Evolutionary conservation across 768 basidiomycete genomes (phyloP), one percentile per base, ranked within the genome.

Genomic region (Dacryopinax spathularia): DNA sequence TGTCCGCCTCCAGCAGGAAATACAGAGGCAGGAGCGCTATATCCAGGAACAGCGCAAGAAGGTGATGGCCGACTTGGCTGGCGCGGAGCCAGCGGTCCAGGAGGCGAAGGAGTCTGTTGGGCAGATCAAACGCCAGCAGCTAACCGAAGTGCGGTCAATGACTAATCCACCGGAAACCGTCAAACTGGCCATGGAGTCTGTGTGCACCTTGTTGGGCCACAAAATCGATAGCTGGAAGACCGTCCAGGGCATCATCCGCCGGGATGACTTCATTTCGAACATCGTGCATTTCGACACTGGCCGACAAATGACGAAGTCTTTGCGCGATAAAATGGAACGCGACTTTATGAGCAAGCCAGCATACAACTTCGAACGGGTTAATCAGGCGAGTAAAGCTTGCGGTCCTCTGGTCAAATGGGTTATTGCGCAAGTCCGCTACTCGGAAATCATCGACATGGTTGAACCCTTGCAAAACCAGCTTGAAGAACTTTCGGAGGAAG

Each of bases 351-450:
- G 87, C 68, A 84, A 88, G 22, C 88, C 93, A 0, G 84, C 86
- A 2, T 99, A 86, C 78, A 98, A 91, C 73, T 98, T 91, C 71
- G 96, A 98, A 73, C 88, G 81, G 3, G 93, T 98, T 36, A 88
- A 98, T 70, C 86, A 89, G 63, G 96, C 96, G 27, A 93, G 90
- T 75, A 90, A 87, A 77, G 96, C 96, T 31, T 98, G 95, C 71
- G 96, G 96, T 29, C 96, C 96, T 10, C 84, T 99, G 60, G 94
- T 95, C 67, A 96, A 97, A 75, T 97, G 96, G 96, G 95, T 85
- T 10, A 81, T 98, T 63, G 96, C 96, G 1, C 96, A 99, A 77
- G 92, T 97, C 60, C 84, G 84, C 33, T 99, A 91, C 79, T 97
- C 96, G 12, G 92, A 94, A 74, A 99, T 99, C 70, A 77, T 99